phyloP scores from a whole-genome alignment of 768 basidiomycete species.

The Russula emetica region DNA sequence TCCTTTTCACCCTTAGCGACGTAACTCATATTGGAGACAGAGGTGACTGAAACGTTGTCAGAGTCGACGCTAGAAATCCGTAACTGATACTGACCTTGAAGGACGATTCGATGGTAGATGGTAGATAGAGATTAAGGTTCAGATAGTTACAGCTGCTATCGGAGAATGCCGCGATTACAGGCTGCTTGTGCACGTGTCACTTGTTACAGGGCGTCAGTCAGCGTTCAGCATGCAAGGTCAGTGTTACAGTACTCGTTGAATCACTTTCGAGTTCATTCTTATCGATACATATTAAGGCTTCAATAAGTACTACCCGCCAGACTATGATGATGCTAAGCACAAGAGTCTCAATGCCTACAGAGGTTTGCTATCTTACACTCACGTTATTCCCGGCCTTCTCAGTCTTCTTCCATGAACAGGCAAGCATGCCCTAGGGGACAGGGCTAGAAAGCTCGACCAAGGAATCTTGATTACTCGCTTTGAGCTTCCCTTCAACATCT shows the following conservation, averaged over 20 bases:
- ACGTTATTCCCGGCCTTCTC: slow-evolving; percentile 1
- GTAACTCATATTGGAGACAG: slow-evolving; percentile 77
- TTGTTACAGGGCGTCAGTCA: not conserved
- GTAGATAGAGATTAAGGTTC: slow-evolving; percentile 23
- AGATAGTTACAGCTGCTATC: not conserved
- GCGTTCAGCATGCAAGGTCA: slow-evolving; percentile 41
- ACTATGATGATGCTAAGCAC: slow-evolving; percentile 67
- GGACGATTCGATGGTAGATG: slow-evolving; percentile 19
- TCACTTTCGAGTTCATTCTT: slow-evolving; percentile 10
- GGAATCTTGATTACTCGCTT: slow-evolving; percentile 95
- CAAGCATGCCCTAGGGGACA: slow-evolving; percentile 89
- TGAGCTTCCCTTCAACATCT: slow-evolving; percentile 94
- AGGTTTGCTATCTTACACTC: slow-evolving; percentile 40
- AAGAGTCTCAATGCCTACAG: slow-evolving; percentile 67
- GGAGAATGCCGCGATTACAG: slow-evolving; percentile 16
- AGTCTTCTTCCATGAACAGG: slow-evolving; percentile 42
- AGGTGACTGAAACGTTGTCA: slow-evolving; percentile 42
- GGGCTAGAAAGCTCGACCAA: slow-evolving; percentile 93
- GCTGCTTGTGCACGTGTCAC: not conserved
- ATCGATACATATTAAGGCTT: slow-evolving; percentile 43
- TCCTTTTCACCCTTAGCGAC: slow-evolving; percentile 99
- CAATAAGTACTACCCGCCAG: slow-evolving; percentile 78
- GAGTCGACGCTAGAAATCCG: not conserved
- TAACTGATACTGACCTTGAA: slow-evolving; percentile 13
- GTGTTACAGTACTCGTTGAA: slow-evolving; percentile 18